A percentile compares a stretch with the other conserved stretches of the same genome.
phyloP scores from a whole-genome alignment of 768 basidiomycete species.

The Mycena latifolia region DNA sequence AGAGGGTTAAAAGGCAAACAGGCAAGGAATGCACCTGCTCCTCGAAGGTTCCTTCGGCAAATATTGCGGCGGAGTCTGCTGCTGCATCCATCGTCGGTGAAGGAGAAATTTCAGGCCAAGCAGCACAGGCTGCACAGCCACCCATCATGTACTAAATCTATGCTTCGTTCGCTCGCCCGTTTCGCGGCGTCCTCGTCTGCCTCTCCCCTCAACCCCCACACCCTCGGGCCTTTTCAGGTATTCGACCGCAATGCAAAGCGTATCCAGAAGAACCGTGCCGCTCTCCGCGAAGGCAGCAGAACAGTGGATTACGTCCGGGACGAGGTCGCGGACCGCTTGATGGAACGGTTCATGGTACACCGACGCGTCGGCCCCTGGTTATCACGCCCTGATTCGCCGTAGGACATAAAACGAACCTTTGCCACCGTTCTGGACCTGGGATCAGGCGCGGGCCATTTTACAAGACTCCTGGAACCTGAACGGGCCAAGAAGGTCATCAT shows the following conservation, averaged over 20 bases:
- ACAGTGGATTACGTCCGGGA: slow-evolving; percentile 93
- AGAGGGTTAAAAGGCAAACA: slow-evolving; percentile 5
- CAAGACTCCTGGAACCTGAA: slow-evolving; percentile 79
- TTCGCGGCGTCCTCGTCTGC: slow-evolving; percentile 61
- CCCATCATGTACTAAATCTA: slow-evolving; percentile 11
- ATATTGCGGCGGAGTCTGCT: slow-evolving; percentile 87
- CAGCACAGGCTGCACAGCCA: too few species aligned
- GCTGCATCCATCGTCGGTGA: slow-evolving; percentile 64
- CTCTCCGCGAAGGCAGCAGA: slow-evolving; percentile 69
- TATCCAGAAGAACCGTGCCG: slow-evolving; percentile 83
- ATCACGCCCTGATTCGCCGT: slow-evolving; percentile 25
- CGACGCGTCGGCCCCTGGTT: slow-evolving; percentile 17
- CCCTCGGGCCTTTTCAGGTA: slow-evolving; percentile 79
- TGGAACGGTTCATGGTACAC: slow-evolving; percentile 87
- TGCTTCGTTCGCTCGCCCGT: slow-evolving; percentile 36
- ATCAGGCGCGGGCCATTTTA: slow-evolving; percentile 92
- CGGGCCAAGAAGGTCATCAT: slow-evolving; percentile 82
- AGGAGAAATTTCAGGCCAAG: slow-evolving; percentile 27
- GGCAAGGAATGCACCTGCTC: slow-evolving; percentile 72
- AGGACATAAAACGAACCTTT: slow-evolving; percentile 95
- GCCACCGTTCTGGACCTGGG: slow-evolving; percentile 87
- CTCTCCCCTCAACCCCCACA: slow-evolving; percentile 55
- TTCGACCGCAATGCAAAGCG: slow-evolving; percentile 89
- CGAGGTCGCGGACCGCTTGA: slow-evolving; percentile 91
- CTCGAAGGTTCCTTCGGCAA: slow-evolving; percentile 90